Percentiles rank a stretch among this genome's conserved stretches.
Conservation (phyloP, 768 basidiomycete species). For the Hygrocybe punicea region DNA sequence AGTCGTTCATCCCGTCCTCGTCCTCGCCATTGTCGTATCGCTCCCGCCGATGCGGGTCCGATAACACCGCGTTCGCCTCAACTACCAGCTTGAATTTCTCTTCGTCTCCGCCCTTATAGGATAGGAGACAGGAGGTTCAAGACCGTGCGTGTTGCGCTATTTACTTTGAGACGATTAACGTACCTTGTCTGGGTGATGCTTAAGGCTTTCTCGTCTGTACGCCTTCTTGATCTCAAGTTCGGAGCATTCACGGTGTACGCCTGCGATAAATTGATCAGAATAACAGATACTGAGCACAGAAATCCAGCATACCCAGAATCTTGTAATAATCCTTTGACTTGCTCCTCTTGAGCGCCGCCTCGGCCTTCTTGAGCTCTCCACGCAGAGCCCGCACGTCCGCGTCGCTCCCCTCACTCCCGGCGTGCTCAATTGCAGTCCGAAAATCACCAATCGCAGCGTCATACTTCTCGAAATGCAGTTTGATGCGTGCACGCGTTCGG, state of each 20-base stretch:
- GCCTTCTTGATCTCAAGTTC: slow-evolving; percentile 85
- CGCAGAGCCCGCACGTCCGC: slow-evolving; percentile 60
- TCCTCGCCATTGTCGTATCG: slow-evolving; percentile 83
- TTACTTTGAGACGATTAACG: slow-evolving; percentile 11
- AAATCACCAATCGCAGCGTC: slow-evolving; percentile 73
- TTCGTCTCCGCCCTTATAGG: slow-evolving; percentile 89
- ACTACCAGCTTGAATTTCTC: slow-evolving; percentile 92
- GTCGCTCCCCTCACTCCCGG: slow-evolving; percentile 57
- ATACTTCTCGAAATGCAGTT: slow-evolving; percentile 70
- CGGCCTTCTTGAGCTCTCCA: slow-evolving; percentile 73
- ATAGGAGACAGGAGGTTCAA: too few species aligned
- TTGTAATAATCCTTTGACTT: slow-evolving; percentile 91
- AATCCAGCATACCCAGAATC: slow-evolving; percentile 45
- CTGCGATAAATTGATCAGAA: neutral
- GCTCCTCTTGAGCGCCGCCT: slow-evolving; percentile 77
- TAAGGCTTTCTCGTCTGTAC: slow-evolving; percentile 82
- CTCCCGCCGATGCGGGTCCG: slow-evolving; percentile 66
- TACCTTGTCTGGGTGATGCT: slow-evolving; percentile 84
- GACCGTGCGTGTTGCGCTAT: too few species aligned
- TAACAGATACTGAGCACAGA: neutral
- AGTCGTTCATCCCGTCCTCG: slow-evolving; percentile 60
- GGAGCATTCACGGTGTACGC: slow-evolving; percentile 55
- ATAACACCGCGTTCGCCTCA: slow-evolving; percentile 79
- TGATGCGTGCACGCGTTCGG: slow-evolving; percentile 79
- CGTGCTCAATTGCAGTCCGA: slow-evolving; percentile 73